Base-by-base conservation (phyloP, 495 filamentous ascomycete species). In the Penicillium longicatenatum region DNA sequence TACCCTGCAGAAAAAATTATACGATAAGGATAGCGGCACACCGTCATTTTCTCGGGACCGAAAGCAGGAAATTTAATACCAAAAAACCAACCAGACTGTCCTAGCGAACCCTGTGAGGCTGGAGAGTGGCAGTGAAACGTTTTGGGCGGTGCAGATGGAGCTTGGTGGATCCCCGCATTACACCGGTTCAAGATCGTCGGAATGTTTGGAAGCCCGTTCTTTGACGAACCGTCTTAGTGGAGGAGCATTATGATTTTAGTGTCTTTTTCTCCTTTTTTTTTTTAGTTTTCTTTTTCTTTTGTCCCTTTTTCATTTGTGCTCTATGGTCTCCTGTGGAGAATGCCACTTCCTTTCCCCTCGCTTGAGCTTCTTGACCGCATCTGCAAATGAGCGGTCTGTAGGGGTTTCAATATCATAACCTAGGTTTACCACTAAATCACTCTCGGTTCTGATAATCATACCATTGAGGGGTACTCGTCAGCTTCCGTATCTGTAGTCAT, bases 51-150 rank as follows among this genome's bases (percentile, higher is more conserved):
- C 44, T 45, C 31, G 26, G 33, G 20, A 10, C 57, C 33, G 29
- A 31, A 52, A 49, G 12, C 41, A 49, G 16, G n/a, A n/a, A 46
- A 48, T n/a, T n/a, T n/a, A n/a, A 19, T 19, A 35, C 17, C 30
- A 50, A 31, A 16, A 50, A 4, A 50, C 14, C 26, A 51, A 39
- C n/a, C 8, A 30, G 21, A 6, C 30, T 29, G 45, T 48, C 16
- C 24, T 17, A 8, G 16, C 20, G 22, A 60, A 50, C 39, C 46
- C 46, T 37, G 51, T 65, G 65, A 68, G 65, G 65, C 57, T 68
- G 58, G 58, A 52, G 59, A 52, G 62, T 68, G 66, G 66, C 66
- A 68, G 66, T 66, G 66, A 59, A 59, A 59, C 55, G 46, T 35
- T 55, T 67, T 35, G 55, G 58, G 48, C 60, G 65, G 65, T 68